Evolutionary conservation across 2,329 filamentous ascomycete genomes (phyloP).

Genomic region (Stromatinia cepivora): DNA sequence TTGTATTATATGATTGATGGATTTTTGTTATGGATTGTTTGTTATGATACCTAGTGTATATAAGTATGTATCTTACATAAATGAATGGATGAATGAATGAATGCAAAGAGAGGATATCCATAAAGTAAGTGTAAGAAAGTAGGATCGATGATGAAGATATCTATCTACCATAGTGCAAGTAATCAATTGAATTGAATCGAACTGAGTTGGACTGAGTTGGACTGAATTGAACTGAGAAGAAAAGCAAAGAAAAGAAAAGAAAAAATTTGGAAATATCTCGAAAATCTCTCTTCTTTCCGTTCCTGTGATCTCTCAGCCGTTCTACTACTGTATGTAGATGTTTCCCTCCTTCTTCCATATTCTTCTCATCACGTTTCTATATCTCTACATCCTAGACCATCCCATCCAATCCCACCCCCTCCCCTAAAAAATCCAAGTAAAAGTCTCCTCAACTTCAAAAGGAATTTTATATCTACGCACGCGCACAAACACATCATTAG

Average conservation of each 20-base stretch:
- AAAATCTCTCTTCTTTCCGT: background rate
- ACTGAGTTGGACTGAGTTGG: background rate
- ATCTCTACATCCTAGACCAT: background rate
- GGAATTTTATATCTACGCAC: constrained; percentile 46
- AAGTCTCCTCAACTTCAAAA: constrained; percentile 63
- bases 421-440: constrained; percentile 55
- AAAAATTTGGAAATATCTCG: background rate
- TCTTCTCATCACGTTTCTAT: background rate
- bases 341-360: background rate
- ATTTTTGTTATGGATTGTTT: too few relatives aligned
- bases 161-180: background rate
- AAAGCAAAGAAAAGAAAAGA: background rate
- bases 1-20: too few relatives aligned
- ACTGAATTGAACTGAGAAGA: too few relatives aligned
- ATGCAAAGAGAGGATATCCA: too few relatives aligned
- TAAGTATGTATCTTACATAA: too few relatives aligned
- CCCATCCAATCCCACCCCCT: background rate
- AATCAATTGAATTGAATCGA: background rate
- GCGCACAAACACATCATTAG: background rate
- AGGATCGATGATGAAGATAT: too few relatives aligned
- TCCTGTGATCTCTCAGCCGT: background rate
- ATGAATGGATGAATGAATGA: too few relatives aligned
- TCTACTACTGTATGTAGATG: background rate
- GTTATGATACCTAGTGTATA: too few relatives aligned
- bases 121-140: too few relatives aligned